Percentiles rank a stretch among this genome's conserved stretches.
Evolutionary conservation across 768 basidiomycete species (phyloP).

Genomic region (Coprinopsis sp.): DNA sequence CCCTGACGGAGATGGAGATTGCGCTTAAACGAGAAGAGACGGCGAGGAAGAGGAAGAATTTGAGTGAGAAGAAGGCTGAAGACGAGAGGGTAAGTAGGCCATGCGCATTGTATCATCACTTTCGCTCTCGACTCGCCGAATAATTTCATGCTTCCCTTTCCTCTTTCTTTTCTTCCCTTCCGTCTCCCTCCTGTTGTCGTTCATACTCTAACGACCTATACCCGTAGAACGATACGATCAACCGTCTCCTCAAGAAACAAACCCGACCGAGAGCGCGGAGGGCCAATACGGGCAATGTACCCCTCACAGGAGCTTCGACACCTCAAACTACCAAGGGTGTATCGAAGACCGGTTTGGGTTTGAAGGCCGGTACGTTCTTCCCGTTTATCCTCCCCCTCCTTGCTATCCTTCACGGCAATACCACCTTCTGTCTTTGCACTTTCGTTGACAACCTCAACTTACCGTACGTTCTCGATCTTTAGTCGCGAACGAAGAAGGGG

Average conservation of each 20-base stretch:
- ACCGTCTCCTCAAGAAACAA: slow-evolving; percentile 83
- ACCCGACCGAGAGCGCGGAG: slow-evolving; percentile 62
- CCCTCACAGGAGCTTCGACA: slow-evolving; percentile 18
- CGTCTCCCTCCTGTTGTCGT: not conserved
- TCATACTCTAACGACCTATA: not conserved
- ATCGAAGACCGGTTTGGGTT: too few relatives aligned
- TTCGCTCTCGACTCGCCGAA: not conserved
- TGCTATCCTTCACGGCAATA: slow-evolving; percentile 12
- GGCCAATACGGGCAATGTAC: slow-evolving; percentile 47
- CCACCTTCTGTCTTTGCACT: slow-evolving; percentile 9
- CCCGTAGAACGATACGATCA: slow-evolving; percentile 62
- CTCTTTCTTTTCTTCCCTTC: too few relatives aligned
- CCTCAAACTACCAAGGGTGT: too few relatives aligned
- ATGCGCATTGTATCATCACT: not conserved
- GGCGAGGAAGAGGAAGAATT: slow-evolving; percentile 73
- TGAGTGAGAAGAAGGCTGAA: slow-evolving; percentile 79
- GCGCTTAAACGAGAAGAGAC: slow-evolving; percentile 76
- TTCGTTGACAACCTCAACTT: too few relatives aligned
- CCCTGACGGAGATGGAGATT: slow-evolving; percentile 66
- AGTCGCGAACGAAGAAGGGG: slow-evolving; percentile 38
- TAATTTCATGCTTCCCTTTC: not conserved
- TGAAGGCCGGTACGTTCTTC: slow-evolving; percentile 4
- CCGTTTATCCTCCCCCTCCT: slow-evolving; percentile 22
- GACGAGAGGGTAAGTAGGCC: slow-evolving; percentile 64
- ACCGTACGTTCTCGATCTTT: slow-evolving; percentile 25